Evolutionary conservation across 306 rosid genomes (phyloP), one percentile per base, ranked within the genome.

Genomic region (Mimosa bimucronata): DNA sequence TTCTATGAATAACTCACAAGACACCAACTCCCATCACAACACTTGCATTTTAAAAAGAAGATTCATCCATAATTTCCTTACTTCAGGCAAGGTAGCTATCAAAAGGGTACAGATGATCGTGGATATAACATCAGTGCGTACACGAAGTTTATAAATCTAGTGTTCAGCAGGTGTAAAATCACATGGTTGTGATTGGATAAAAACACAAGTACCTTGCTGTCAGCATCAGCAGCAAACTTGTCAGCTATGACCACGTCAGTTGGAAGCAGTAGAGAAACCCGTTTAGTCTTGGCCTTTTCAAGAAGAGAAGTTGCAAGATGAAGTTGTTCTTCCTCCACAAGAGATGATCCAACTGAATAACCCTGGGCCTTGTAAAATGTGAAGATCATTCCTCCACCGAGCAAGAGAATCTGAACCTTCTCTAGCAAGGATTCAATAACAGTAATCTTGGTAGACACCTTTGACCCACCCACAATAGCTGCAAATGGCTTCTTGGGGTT

Each of bases 321-420:
- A 38, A 89, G 86, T 79, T 89, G 87, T 85, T 91, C 95, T 66
- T 89, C 91, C 82, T 91, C 95, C 67, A 91, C 92, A 21, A 91
- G 91, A 65, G 95, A 91, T 40, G 91, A 86, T 23, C 95, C 95
- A 76, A 91, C 92, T 6, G 90, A 67, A 70, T 53, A 28, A 16
- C 95, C 95, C 80, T 86, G 95, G 8, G 95, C 95, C 89, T 91
- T 91, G 88, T 91, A 91, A 41, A 91, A 91, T 68, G 95, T 91
- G 70, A 70, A 91, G 84, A 91, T 91, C 95, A 91, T 91, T 53
- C 95, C 95, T 72, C 95, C 95, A 68, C 95, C 95, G 30, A 91
- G 76, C 21, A 91, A 40, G 50, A 91, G 90, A 82, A 91, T 57
- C 76, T 91, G 73, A 71, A 91, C 95, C 70, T 84, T 91, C 68